phyloP scores from a whole-genome alignment of 2,329 filamentous ascomycete genomes.

The Aspergillus amoenus region DNA sequence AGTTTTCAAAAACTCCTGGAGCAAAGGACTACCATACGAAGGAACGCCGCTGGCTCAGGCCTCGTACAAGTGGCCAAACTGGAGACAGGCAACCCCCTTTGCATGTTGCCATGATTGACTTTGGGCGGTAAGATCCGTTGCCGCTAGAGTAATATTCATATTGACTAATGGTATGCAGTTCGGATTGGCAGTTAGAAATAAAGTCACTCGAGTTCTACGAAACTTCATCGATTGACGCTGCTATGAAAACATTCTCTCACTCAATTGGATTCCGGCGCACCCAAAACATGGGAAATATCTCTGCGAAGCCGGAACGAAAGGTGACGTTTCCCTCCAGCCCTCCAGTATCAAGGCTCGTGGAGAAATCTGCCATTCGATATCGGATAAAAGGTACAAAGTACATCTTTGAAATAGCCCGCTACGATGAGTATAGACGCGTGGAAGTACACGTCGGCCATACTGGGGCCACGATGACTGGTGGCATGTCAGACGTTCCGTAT shows the following conservation, averaged over 20 bases:
- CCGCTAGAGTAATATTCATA: background rate
- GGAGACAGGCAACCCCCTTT: slow-evolving; percentile 28
- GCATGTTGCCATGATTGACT: slow-evolving; percentile 39
- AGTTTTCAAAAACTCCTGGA: slow-evolving; percentile 30
- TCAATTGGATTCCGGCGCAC: slow-evolving; percentile 26
- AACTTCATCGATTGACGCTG: slow-evolving; percentile 24
- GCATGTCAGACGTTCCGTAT: slow-evolving; percentile 24
- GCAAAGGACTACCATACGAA: slow-evolving; percentile 35
- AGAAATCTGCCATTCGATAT: slow-evolving; percentile 42
- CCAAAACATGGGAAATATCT: slow-evolving; percentile 22
- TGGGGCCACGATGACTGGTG: slow-evolving; percentile 2
- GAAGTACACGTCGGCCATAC: slow-evolving; percentile 10
- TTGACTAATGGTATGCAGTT: slow-evolving; percentile 22
- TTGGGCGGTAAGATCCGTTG: slow-evolving; percentile 29
- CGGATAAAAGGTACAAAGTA: slow-evolving; percentile 41
- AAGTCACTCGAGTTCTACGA: slow-evolving; percentile 39
- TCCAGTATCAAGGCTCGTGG: slow-evolving; percentile 33
- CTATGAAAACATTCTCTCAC: slow-evolving; percentile 31
- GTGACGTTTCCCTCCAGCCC: slow-evolving; percentile 28
- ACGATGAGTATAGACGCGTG: slow-evolving; percentile 36
- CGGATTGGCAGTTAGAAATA: slow-evolving; percentile 44
- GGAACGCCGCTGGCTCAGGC: slow-evolving; percentile 36
- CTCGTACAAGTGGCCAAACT: slow-evolving; percentile 20
- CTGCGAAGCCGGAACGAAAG: slow-evolving; percentile 26
- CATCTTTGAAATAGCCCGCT: slow-evolving; percentile 44